These are phyloP conservation scores for Tuctoria greenei DNA, from an alignment of 176 grass and related monocot genomes.

Conservation along the genomic window DNA sequence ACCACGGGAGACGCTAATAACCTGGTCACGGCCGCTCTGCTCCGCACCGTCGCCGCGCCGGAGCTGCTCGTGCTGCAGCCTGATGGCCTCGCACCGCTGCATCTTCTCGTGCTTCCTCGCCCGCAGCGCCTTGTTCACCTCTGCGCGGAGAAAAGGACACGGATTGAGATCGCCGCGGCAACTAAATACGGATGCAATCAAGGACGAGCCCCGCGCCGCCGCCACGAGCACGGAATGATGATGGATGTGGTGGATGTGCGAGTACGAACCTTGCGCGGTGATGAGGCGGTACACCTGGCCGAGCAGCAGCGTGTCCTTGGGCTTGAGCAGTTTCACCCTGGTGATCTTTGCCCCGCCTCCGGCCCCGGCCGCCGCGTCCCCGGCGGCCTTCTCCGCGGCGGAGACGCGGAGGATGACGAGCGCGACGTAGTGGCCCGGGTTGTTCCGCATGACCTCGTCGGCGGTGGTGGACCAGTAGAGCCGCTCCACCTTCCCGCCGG, in stretches of 20 bases:
- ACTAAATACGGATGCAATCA: background rate
- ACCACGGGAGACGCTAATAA: background rate
- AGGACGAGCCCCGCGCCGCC: background rate
- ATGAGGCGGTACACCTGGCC: constrained; percentile 95
- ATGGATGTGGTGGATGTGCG: background rate
- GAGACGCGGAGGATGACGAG: constrained; percentile 73
- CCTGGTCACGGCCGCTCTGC: constrained; percentile 32
- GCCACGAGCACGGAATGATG: background rate
- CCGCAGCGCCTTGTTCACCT: constrained; percentile 81
- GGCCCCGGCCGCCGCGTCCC: background rate
- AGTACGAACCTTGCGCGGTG: constrained; percentile 69
- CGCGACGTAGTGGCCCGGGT: constrained; percentile 90
- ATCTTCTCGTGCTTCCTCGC: constrained; percentile 88
- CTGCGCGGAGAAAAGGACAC: constrained; percentile 35
- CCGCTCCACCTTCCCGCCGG: constrained; percentile 85
- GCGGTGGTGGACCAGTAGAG: constrained; percentile 79
- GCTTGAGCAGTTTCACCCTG: constrained; percentile 87
- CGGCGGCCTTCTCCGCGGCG: constrained; percentile 24
- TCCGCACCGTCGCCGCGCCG: constrained; percentile 33
- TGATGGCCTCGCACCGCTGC: constrained; percentile 69
- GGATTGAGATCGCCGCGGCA: background rate
- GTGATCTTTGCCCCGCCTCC: constrained; percentile 50
- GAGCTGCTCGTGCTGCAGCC: constrained; percentile 56
- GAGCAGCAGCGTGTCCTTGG: constrained; percentile 81
- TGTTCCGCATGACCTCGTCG: constrained; percentile 74